These are phyloP conservation scores for Hyaloperonospora arabidopsidis DNA, from an alignment of 352 stramenopile genomes.

Conservation along the genomic window DNA sequence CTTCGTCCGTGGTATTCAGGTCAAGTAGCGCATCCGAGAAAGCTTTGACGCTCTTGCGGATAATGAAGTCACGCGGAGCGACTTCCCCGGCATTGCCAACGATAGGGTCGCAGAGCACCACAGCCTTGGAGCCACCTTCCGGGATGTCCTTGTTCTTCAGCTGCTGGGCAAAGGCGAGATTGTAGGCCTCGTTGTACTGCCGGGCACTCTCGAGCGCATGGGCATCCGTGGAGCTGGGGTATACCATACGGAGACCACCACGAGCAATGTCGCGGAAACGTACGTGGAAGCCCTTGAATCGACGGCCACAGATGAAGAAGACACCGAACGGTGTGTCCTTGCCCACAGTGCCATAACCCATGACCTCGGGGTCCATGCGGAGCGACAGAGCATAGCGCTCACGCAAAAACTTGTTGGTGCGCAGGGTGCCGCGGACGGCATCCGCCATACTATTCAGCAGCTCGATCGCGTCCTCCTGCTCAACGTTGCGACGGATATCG, in stretches of 20 bases:
- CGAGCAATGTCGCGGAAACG: constrained; percentile 79
- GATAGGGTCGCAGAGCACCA: constrained; percentile 72
- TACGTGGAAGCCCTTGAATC: constrained; percentile 90
- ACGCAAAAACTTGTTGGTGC: constrained; percentile 78
- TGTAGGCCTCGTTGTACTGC: constrained; percentile 82
- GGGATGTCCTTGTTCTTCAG: constrained; percentile 87
- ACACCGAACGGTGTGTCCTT: constrained; percentile 92
- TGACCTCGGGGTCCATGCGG: constrained; percentile 68
- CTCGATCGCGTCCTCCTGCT: constrained; percentile 63
- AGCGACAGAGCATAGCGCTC: constrained; percentile 77
- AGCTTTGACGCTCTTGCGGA: constrained; percentile 96
- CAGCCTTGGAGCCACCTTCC: constrained; percentile 76
- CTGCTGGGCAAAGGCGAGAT: constrained; percentile 78
- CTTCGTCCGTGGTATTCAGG: constrained; percentile 66
- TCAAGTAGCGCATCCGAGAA: constrained; percentile 87
- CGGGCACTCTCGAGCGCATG: constrained; percentile 59
- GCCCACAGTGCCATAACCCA: constrained; percentile 71
- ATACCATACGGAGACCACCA: constrained; percentile 71
- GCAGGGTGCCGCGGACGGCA: constrained; percentile 61
- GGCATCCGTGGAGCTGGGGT: constrained; percentile 52
- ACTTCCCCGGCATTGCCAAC: constrained; percentile 66
- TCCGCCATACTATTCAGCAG: constrained; percentile 77
- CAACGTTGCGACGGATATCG: constrained; percentile 67
- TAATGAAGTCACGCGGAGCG: constrained; percentile 79
- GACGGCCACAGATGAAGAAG: constrained; percentile 94